Conservation (phyloP, 169 alveolate species). For the Ichthyophthirius multifiliis region DNA sequence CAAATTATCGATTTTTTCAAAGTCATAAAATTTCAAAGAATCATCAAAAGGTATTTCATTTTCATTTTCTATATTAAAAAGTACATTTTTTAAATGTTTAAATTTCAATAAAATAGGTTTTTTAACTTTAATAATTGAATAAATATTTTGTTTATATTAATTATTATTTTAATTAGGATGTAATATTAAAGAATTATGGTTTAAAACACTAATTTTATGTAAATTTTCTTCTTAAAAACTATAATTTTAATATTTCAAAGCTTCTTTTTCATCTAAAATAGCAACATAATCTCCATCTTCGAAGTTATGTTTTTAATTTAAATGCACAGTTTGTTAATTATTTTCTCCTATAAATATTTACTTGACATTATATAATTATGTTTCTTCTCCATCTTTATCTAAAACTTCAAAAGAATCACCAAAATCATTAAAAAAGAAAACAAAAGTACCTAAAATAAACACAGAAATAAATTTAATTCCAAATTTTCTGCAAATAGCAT, state of each 20-base stretch:
- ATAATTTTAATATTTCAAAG: too few relatives aligned
- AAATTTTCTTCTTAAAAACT: too few relatives aligned
- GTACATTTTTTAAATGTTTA: neutral
- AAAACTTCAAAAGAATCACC: conserved; percentile 74
- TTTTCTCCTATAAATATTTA: conserved; percentile 32
- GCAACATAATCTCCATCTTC: conserved; percentile 38
- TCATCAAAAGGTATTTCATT: neutral
- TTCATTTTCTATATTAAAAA: neutral
- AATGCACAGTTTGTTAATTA: conserved; percentile 45
- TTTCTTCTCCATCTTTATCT: conserved; percentile 85
- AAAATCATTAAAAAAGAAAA: conserved; percentile 71
- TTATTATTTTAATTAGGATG: too few relatives aligned
- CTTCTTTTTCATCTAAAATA: conserved; percentile 53
- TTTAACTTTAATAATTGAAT: too few relatives aligned
- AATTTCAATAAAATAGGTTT: too few relatives aligned
- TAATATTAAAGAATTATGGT: too few relatives aligned
- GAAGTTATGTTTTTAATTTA: conserved; percentile 22
- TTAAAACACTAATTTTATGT: too few relatives aligned
- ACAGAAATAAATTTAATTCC: conserved; percentile 54
- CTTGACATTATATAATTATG: conserved; percentile 56
- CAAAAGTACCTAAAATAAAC: conserved; percentile 65
- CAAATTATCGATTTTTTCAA: neutral
- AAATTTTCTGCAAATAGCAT: conserved; percentile 34
- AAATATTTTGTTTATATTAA: too few relatives aligned
- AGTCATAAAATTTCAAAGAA: conserved; percentile 13